Evolutionary conservation across 2,329 filamentous ascomycete genomes (phyloP).

Genomic region (Cercospora sesami): DNA sequence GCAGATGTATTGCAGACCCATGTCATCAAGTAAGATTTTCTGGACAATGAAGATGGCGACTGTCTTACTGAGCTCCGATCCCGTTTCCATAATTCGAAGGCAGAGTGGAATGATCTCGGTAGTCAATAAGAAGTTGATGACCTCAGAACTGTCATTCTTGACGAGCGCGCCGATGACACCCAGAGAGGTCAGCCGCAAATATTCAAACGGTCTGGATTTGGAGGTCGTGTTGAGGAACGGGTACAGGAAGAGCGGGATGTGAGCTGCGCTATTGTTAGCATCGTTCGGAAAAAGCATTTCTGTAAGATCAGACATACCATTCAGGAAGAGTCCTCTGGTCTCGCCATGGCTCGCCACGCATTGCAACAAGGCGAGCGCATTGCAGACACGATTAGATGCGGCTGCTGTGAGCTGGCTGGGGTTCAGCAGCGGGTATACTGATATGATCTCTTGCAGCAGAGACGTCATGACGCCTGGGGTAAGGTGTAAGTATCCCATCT

Average conservation of each 20-base stretch:
- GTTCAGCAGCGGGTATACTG: constrained; percentile 93
- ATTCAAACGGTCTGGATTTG: constrained; percentile 96
- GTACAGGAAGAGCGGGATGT: constrained; percentile 96
- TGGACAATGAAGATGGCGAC: constrained; percentile 99
- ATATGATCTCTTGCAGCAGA: constrained; percentile 96
- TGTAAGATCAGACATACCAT: constrained; percentile 60
- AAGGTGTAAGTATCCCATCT: constrained; percentile 21
- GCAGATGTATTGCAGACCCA: constrained; percentile 96
- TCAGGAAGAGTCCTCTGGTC: constrained; percentile 88
- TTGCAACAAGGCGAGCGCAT: constrained; percentile 90
- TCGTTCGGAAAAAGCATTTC: not conserved
- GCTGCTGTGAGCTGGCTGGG: constrained; percentile 95
- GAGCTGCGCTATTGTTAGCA: constrained; percentile 59
- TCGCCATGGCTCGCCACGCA: constrained; percentile 98
- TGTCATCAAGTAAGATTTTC: constrained; percentile 96
- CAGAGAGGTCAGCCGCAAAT: constrained; percentile 89
- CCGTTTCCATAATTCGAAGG: constrained; percentile 98
- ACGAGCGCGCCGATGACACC: constrained; percentile 96
- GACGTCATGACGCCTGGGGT: constrained; percentile 90
- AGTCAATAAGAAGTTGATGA: constrained; percentile 97
- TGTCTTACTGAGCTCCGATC: constrained; percentile 96
- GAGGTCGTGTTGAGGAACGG: constrained; percentile 98
- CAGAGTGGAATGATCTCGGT: constrained; percentile 98
- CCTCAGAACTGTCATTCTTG: constrained; percentile 97
- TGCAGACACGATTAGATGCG: constrained; percentile 96